Base-by-base conservation (phyloP, 768 basidiomycete species). In the Cystofilobasidium macerans region DNA sequence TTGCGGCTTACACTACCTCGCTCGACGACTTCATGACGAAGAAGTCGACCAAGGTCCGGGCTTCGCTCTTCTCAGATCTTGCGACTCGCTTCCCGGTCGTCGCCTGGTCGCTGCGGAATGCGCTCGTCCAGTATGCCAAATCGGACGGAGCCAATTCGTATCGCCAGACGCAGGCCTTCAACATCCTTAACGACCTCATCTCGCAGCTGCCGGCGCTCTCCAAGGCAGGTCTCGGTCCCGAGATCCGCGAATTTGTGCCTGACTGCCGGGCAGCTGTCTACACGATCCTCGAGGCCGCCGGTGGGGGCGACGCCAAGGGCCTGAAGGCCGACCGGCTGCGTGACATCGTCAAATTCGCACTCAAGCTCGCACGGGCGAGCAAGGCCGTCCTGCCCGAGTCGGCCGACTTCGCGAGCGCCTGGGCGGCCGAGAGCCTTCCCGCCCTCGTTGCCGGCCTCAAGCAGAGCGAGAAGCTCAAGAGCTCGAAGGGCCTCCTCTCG, bases 41-140 rank as follows among this genome's bases (percentile, higher is more conserved):
- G 66, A 95, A 94, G 78, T 82, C 84, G 51, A 92, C 89, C 3
- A 79, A 82, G 33, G 80, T 93, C 53, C 85, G 86, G 71, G 74
- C 82, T 6, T 76, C 74, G 54, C 92, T 92, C 78, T 86, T 97
- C 79, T 80, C 83, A 56, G 87, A 89, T 62, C 87, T 87, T 73
- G 79, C 87, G 67, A 81, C 81, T 24, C 84, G 87, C 43, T 82
- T 82, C 75, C 84, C 88, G 0, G 64, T 74, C 4, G 76, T 80
- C 18, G 87, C 82, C 24, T 91, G 89, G 87, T 73, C 70, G 40
- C 75, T 91, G 26, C 82, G 85, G 13, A 74, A 79, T 22, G 79
- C 82, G 63, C 73, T 94, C n/a, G 69, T 89, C 42, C 78, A 80
- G 22, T 75, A 83, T 11, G 74, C 71, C n/a, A 69, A 69, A 28